Evolutionary conservation across 345 rosid species (phyloP).

Genomic region (Melaleuca alternifolia): DNA sequence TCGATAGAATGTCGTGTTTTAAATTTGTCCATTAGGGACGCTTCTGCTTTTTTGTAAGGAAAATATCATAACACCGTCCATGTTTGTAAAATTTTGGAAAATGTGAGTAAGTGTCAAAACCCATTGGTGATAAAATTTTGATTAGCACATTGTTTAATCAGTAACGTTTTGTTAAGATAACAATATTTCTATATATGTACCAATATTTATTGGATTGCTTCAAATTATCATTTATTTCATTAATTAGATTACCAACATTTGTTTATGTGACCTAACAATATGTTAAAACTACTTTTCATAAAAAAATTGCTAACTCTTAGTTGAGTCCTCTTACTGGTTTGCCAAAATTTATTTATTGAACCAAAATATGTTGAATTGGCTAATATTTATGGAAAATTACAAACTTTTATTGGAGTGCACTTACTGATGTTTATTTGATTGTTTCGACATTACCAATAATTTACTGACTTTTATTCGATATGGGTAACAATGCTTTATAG

Average conservation of each 20-base stretch:
- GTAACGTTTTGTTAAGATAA: too few species aligned
- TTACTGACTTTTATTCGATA: not conserved
- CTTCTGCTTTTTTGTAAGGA: not conserved
- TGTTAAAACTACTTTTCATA: not conserved
- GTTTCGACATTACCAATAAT: not conserved
- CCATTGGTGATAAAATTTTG: not conserved
- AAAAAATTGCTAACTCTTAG: too few species aligned
- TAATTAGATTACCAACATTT: not conserved
- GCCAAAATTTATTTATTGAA: too few species aligned
- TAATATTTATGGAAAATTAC: too few species aligned
- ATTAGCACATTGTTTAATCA: too few species aligned
- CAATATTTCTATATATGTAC: too few species aligned
- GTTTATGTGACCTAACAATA: not conserved
- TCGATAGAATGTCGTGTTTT: not conserved
- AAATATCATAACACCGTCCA: not conserved
- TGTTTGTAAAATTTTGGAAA: not conserved
- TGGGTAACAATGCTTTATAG: not conserved
- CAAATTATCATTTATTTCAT: not conserved
- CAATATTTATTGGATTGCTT: rapidly evolving
- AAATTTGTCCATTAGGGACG: not conserved
- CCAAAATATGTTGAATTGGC: too few species aligned
- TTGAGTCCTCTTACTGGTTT: too few species aligned
- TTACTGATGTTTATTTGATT: not conserved
- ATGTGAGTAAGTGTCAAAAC: not conserved
- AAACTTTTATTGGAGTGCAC: not conserved